Evolutionary conservation across 2,329 filamentous ascomycete species (phyloP), one percentile per base, ranked within the genome.

Genomic region (Aphanoascus verrucosus): DNA sequence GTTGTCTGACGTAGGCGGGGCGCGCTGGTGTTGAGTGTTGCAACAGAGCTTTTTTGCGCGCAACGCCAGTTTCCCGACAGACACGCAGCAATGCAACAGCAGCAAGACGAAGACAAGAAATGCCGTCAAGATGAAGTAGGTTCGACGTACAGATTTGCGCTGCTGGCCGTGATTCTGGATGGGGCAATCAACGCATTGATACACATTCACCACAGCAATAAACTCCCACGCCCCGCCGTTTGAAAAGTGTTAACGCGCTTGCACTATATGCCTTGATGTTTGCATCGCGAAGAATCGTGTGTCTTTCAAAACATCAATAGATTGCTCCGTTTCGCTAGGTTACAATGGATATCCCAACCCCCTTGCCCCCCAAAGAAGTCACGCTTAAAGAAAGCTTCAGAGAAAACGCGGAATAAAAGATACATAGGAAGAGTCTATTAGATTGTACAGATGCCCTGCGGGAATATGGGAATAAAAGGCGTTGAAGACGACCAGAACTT

Each of bases 1-100:
- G 40, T 37, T 45, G 31, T 55, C 53, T 57, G 56, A 57, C 56
- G 56, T 57, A 55, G 56, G 49, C 53, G 49, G 53, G 55, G 55
- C 55, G 23, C 23, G 23, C 3, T 35, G 37, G 41, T n/a, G 28
- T 17, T 49, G 17, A 28, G 23, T 3, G 35, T 8, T n/a, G 47
- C 3, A 23, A n/a, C 20, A 38, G n/a, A 34, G 37, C 48, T 41
- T 42, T 42, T 50, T 6, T 20, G 4, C 15, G 15, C 14, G 5
- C 34, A 44, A 20, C 23, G 34, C 40, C 49, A 42, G 20, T 14
- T 35, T 40, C 14, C 23, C 31, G 31, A 41, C n/a, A n/a, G 41
- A 55, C 23, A 28, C 23, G 23, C 23, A 28, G 23, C 7, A 28
- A 7, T 28, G 23, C 3, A 28, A 28, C 9, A 28, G 17, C 35